Conservation (phyloP, 495 filamentous ascomycete species). For the Aspergillus hancockii region DNA sequence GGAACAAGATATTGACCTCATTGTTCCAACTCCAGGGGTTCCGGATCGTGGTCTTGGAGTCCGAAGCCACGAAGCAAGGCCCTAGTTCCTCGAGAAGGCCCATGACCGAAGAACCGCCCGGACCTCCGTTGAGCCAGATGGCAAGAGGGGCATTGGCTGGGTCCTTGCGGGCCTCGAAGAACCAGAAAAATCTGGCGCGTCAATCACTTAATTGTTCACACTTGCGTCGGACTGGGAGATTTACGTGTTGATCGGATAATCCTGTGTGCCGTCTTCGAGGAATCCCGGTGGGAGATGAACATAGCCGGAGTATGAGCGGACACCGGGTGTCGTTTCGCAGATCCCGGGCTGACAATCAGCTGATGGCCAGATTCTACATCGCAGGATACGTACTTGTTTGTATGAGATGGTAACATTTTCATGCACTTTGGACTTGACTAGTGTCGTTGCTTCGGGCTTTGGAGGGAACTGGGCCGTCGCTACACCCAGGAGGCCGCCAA, state of each 20-base stretch:
- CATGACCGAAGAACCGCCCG: constrained; percentile 60
- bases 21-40: constrained; percentile 53
- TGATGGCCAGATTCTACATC: background rate
- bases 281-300: constrained; percentile 10
- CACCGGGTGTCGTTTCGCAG: constrained; percentile 9
- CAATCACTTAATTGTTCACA: background rate
- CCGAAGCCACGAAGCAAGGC: constrained; percentile 57
- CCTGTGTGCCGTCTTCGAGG: constrained; percentile 27
- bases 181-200: constrained; percentile 63
- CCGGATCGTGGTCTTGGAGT: constrained; percentile 48
- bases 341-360: constrained; percentile 11
- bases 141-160: constrained; percentile 47
- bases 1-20: constrained; percentile 64
- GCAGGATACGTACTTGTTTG: constrained; percentile 8
- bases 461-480: constrained; percentile 7
- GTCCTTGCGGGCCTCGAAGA: constrained; percentile 56
- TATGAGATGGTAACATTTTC: constrained; percentile 11
- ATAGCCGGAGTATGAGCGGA: constrained; percentile 11
- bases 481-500: background rate
- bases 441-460: constrained; percentile 3
- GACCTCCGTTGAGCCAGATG: constrained; percentile 58
- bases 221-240: background rate
- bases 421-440: constrained; percentile 8
- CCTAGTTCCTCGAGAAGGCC: constrained; percentile 66
- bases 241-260: constrained; percentile 65